Conservation (phyloP, 352 stramenopile genomes). For the Pilasporangium apinafurcum region DNA sequence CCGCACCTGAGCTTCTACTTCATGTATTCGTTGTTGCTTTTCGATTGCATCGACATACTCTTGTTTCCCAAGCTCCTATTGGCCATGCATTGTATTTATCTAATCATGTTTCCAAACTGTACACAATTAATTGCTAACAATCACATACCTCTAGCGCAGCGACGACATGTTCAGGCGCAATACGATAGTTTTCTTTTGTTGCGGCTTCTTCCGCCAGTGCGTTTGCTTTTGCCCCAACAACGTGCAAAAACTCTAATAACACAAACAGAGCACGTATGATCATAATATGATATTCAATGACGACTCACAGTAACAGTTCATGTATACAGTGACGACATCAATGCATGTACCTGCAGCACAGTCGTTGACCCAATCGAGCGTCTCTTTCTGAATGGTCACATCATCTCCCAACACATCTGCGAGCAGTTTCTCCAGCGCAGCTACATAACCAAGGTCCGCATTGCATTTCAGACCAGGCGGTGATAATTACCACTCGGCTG, state of each 20-base stretch:
- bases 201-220: slow-evolving; percentile 29
- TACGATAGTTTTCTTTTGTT: slow-evolving; percentile 67
- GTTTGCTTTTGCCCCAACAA: slow-evolving; percentile 45
- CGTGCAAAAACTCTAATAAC: slow-evolving; percentile 36
- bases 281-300: neutral
- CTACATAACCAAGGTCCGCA: too few species aligned
- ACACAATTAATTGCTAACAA: too few species aligned
- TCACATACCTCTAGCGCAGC: slow-evolving; percentile 53
- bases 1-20: slow-evolving; percentile 19
- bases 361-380: slow-evolving; percentile 59
- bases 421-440: slow-evolving; percentile 36
- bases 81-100: too few species aligned
- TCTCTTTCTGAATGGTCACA: slow-evolving; percentile 52
- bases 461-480: too few species aligned
- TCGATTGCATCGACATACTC: slow-evolving; percentile 23
- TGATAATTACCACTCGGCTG: too few species aligned
- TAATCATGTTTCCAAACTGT: too few species aligned
- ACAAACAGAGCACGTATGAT: neutral
- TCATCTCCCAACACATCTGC: slow-evolving; percentile 49
- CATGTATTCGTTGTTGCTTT: slow-evolving; percentile 17
- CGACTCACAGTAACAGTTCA: neutral
- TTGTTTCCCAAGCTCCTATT: slow-evolving; percentile 28
- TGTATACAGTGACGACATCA: neutral
- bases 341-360: slow-evolving; percentile 27
- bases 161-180: slow-evolving; percentile 49